Evolutionary conservation across 257 asterid species (phyloP).

Genomic region (Plectranthus barbatus): DNA sequence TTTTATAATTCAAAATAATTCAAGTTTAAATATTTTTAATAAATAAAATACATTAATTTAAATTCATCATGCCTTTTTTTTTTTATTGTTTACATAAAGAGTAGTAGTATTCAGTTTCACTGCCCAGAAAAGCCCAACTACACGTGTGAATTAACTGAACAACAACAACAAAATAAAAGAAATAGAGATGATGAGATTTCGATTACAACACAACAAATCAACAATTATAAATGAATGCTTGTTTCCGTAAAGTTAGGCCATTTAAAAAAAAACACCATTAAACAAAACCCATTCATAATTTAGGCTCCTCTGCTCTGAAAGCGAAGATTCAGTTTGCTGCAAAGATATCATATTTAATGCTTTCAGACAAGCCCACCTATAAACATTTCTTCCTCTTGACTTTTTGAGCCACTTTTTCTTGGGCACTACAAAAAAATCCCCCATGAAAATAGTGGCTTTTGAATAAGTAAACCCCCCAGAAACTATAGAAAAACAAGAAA

Average conservation of each 20-base stretch:
- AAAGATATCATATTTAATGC: slow-evolving; percentile 39
- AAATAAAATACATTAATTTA: no score
- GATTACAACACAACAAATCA: not conserved
- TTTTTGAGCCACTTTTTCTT: slow-evolving; percentile 30
- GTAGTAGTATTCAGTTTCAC: no score
- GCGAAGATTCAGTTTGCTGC: slow-evolving; percentile 34
- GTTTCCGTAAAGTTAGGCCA: not conserved
- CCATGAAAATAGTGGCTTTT: slow-evolving; percentile 8
- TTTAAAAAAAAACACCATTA: not conserved
- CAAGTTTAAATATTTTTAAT: no score
- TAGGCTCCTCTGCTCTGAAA: slow-evolving; percentile 15
- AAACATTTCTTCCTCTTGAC: slow-evolving; percentile 20
- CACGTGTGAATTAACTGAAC: no score
- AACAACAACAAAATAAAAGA: no score
- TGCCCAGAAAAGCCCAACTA: no score
- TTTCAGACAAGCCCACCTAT: slow-evolving; percentile 9
- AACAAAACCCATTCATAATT: not conserved
- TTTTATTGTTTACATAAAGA: no score
- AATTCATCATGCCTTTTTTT: no score
- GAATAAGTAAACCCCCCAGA: not conserved
- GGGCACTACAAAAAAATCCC: slow-evolving; percentile 17
- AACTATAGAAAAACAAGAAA: not conserved
- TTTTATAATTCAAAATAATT: no score
- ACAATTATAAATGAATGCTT: not conserved
- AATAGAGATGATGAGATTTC: no score